Conservation (phyloP, 495 filamentous ascomycete genomes). For the Gamarada debralockiae region DNA sequence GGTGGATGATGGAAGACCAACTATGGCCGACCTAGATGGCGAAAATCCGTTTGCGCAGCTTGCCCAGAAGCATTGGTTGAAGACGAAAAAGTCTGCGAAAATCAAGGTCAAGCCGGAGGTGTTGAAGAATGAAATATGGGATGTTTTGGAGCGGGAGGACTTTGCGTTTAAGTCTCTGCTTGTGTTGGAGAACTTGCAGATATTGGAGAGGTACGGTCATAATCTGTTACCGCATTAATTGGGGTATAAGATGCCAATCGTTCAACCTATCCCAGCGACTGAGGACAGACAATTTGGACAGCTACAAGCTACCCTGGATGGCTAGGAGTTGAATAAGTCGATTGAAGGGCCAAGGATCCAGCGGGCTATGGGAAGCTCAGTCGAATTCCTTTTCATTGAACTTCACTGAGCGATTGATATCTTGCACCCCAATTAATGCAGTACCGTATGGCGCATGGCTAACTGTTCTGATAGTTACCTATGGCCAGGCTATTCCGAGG, state of each 20-base stretch:
- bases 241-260: too few species aligned
- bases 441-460: slow-evolving; percentile 7
- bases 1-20: slow-evolving; percentile 45
- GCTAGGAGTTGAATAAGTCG: too few species aligned
- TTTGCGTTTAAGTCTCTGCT: slow-evolving; percentile 77
- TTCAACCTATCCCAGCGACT: too few species aligned
- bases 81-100: slow-evolving; percentile 48
- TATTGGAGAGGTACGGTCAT: slow-evolving; percentile 72
- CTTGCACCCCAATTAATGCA: neutral
- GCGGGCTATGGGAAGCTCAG: too few species aligned
- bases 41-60: slow-evolving; percentile 79
- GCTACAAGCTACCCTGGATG: too few species aligned
- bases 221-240: too few species aligned
- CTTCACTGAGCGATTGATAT: too few species aligned
- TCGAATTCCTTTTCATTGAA: too few species aligned
- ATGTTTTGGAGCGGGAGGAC: slow-evolving; percentile 72
- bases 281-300: too few species aligned
- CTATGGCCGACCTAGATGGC: slow-evolving; percentile 66
- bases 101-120: slow-evolving; percentile 84
- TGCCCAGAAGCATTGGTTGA: slow-evolving; percentile 83
- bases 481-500: slow-evolving; percentile 89
- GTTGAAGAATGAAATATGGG: slow-evolving; percentile 88
- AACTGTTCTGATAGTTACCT: slow-evolving; percentile 60
- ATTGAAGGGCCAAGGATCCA: too few species aligned
- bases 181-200: slow-evolving; percentile 83